Conservation (phyloP, 176 grass and related monocot genomes). For the Pontederia paniculata region DNA sequence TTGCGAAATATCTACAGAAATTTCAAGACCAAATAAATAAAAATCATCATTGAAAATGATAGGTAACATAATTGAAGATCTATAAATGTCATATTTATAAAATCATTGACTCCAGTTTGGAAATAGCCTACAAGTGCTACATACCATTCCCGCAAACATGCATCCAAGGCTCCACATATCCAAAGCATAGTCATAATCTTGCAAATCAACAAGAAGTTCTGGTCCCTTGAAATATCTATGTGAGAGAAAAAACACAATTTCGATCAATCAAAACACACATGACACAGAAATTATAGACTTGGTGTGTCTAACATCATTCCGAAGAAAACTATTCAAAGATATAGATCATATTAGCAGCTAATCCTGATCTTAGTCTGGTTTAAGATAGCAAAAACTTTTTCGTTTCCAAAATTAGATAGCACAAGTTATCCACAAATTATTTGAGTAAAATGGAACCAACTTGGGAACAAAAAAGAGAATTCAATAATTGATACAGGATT, state of each 20-base stretch:
- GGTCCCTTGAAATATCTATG: conserved; percentile 71
- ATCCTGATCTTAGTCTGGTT: too few relatives aligned
- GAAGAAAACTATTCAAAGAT: too few relatives aligned
- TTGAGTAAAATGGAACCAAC: too few relatives aligned
- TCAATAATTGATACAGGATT: too few relatives aligned
- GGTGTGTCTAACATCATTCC: too few relatives aligned
- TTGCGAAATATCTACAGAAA: conserved; percentile 60
- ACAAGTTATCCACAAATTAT: too few relatives aligned
- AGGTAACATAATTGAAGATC: neutral
- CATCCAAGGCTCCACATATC: conserved; percentile 82
- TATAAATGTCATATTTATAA: neutral
- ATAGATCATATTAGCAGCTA: too few relatives aligned
- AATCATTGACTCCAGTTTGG: neutral
- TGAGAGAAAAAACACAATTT: neutral
- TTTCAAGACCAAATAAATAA: neutral
- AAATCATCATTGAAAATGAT: neutral
- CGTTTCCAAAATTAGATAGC: too few relatives aligned
- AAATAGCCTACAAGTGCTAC: neutral
- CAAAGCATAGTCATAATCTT: conserved; percentile 65
- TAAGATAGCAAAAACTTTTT: too few relatives aligned
- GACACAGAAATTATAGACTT: too few relatives aligned
- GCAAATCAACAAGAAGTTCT: conserved; percentile 61
- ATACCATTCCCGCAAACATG: conserved; percentile 80
- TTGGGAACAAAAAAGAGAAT: too few relatives aligned
- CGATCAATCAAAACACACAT: neutral